Base-by-base conservation (phyloP, 345 rosid species). In the Euphorbia pulcherrima region DNA sequence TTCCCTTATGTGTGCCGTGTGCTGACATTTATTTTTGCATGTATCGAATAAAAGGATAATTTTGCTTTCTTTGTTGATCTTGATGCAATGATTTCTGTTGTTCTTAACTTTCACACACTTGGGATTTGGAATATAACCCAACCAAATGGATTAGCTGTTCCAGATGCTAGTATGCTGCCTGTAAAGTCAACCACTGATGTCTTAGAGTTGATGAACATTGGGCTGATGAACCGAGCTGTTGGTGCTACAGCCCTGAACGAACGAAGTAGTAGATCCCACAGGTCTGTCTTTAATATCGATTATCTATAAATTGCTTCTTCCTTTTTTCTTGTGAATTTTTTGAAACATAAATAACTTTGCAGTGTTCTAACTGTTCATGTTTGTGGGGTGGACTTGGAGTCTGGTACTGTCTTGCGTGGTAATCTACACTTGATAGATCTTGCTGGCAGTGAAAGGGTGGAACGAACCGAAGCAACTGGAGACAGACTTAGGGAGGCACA, bases 241-340 rank as follows among this genome's bases (percentile, higher is more conserved):
- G 95, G 99, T 37, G 90, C 97, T 64, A 91, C 99, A 2, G 93
- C 96, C 37, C 81, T 91, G 58, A 91, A 94, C 75, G 97, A 94
- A 78, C 85, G 99, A 79, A 94, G 99, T 68, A 94, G 99, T 72
- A 85, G 99, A 91, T 94, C 99, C 50, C 99, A 94, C 80, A 89
- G 97, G 99, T 93, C 65, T 8, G 13, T 74, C 53, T 30, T 78
- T 55, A 70, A 48, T 47, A 46, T 26, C 30, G 21, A 44, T 21
- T 37, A 61, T 68, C 35, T 24, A 67, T 37, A 64, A 47, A 57
- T 62, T 16, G n/a, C 33, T 28, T 24, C 33, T 71, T 52, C 37
- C 41, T 2, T 6, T n/a, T 48, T 21, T 53, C n/a, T 23, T 21
- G 28, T 46, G 62, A 24, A 23, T 27, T 72, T 35, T 24, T 72